Evolutionary conservation across 305 asterid species (phyloP), one percentile per base, ranked within the genome.

Genomic region (Ajuga reptans): DNA sequence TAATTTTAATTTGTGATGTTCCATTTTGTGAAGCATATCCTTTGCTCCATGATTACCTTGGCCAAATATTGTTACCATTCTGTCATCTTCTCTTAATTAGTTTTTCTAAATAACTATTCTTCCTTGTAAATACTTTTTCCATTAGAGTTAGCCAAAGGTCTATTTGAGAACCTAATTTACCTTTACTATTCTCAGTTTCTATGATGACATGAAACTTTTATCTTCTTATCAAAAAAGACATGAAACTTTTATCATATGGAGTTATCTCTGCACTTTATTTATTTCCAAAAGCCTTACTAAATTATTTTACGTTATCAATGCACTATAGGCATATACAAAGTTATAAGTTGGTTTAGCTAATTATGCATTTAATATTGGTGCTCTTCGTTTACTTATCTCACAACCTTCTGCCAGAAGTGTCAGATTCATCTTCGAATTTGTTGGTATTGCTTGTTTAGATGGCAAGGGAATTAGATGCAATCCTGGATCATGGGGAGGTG

Each of bases 391-490:
- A 47, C 51, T 39, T 64, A 77, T 70, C 18, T 49, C 47, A 17
- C 21, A 9, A 43, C 14, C 36, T 50, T 33, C 9, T 6, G 55
- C 16, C 10, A 2, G 24, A 36, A 57, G 56, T 67, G 9, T 60
- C 56, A 42, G 41, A 71, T 45, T 77, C 42, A 49, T 72, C 55
- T 34, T 71, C 37, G 11, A 46, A 47, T 24, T 56, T 74, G 42
- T 69, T 73, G 45, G 46, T 74, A 37, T 75, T 78, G 69, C 68
- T 72, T 74, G 37, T 80, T 69, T 82, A 93, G 98, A 90, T 93
- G 97, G 99, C 99, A 66, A 85, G 82, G 82, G 99, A 90, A 34
- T 78, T 93, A 64, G 97, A 90, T 79, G 86, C 88, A 55, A 81
- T 75, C 72, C 82, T 93, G 79, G 99, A 93, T 80, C 96, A 72